Base-by-base conservation (phyloP, 1,284 basidiomycete species). In the Ustilago bromivora region DNA sequence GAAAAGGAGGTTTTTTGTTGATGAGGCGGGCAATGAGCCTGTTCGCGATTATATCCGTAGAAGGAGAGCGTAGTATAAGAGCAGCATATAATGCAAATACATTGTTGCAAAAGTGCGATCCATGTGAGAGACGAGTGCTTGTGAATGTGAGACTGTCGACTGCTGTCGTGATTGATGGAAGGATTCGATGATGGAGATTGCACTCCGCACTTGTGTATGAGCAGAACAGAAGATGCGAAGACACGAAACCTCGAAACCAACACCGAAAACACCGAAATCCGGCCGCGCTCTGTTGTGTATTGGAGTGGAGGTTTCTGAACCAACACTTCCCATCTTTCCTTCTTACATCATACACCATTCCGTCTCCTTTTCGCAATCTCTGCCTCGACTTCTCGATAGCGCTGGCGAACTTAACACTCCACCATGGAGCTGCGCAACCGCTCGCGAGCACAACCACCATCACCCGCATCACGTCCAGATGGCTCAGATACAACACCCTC, bases 1-100 rank as follows among this genome's bases (percentile, higher is more conserved):
- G 32, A 91, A 91, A 81, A 89, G 93, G 66, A 92, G 91, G 87
- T 93, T 96, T 88, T 95, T 96, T 87, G 93, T 92, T 23, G 92
- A 90, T 71, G 82, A 91, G 41, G 93, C 93, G 55, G 94, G 94
- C 2, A 79, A 80, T 52, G 77, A 78, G 63, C 71, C 66, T 3
- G 78, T 82, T 11, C 65, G 81, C 11, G 81, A 81, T 31, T 82
- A 80, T 51, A 82, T 82, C n/a, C 69, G 80, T 35, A 59, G 79
- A 23, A 67, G 76, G 51, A 66, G 72, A 34, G 67, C 69, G 32
- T 77, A 51, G 55, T 51, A 19, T 7, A 6, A 41, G 17, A 59
- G 57, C 32, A 1, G 8, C 1, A 47, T 59, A 36, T 58, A 66
- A 52, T 65, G n/a, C 54, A 5, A 40, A 23, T 28, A 3, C 23